These are phyloP conservation scores for Cryoendolithus antarcticus DNA, from an alignment of 2,329 filamentous ascomycete genomes.

Conservation along the genomic window DNA sequence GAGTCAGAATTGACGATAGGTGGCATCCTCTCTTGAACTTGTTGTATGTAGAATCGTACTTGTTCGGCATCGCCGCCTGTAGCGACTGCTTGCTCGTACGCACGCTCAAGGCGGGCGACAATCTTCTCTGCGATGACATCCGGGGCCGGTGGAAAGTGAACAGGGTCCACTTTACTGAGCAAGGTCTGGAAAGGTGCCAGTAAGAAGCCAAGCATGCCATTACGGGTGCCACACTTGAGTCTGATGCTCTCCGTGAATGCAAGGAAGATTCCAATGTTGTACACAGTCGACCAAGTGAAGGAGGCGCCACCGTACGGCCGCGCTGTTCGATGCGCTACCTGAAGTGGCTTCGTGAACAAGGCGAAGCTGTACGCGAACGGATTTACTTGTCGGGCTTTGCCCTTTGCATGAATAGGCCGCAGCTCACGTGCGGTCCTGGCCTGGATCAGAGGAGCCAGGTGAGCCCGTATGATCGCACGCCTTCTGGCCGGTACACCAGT, in stretches of 20 bases:
- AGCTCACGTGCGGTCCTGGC: background rate
- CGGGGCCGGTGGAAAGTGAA: background rate
- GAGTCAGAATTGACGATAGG: background rate
- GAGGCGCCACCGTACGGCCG: constrained; percentile 8
- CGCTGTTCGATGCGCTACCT: constrained; percentile 5
- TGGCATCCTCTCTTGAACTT: constrained; percentile 1
- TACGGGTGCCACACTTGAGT: constrained; percentile 14
- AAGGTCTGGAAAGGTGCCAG: constrained; percentile 7
- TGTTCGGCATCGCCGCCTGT: background rate
- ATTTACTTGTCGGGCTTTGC: background rate
- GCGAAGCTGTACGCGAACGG: background rate
- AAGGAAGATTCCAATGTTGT: constrained; percentile 17
- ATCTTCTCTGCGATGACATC: constrained; percentile 1
- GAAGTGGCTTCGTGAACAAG: background rate
- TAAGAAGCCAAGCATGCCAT: constrained; percentile 16
- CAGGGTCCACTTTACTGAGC: background rate
- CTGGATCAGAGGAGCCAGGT: constrained; percentile 11
- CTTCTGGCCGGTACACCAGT: constrained; percentile 10
- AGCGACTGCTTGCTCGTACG: background rate
- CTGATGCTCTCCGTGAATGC: constrained; percentile 17
- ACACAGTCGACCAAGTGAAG: constrained; percentile 1
- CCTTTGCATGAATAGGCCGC: background rate
- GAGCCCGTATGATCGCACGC: constrained; percentile 7
- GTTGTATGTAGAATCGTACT: background rate
- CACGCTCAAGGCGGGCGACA: background rate